phyloP scores from a whole-genome alignment of 2,329 filamentous ascomycete species.

The Curvularia sp. region DNA sequence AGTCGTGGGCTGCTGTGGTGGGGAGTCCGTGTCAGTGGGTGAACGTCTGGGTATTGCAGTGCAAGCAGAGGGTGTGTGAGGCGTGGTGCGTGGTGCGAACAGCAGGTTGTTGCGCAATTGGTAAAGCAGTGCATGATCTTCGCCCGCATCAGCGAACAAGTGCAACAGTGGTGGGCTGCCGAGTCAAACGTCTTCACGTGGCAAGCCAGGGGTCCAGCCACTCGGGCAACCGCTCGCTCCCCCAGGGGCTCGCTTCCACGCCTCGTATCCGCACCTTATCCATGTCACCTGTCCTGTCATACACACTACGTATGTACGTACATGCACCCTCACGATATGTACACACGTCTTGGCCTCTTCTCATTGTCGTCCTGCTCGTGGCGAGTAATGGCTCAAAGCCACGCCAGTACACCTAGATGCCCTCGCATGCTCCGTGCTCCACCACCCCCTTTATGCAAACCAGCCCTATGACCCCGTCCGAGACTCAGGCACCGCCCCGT shows the following conservation, averaged over 20 bases:
- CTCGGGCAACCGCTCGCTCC: conserved; percentile 12
- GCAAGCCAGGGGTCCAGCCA: conserved; percentile 8
- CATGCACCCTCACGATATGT: no score
- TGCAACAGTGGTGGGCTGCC: background rate
- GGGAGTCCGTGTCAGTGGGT: conserved; percentile 1
- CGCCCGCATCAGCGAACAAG: background rate
- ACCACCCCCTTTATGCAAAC: conserved; percentile 11
- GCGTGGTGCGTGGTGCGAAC: background rate
- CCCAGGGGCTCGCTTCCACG: conserved; percentile 23
- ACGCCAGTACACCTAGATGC: conserved; percentile 17
- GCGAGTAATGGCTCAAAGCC: conserved; percentile 6
- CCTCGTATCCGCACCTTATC: conserved; percentile 3
- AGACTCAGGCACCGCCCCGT: conserved; percentile 49
- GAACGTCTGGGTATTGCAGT: background rate
- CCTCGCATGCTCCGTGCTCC: conserved; percentile 27
- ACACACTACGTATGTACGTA: background rate
- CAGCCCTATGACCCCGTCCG: conserved; percentile 18
- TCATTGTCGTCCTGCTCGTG: background rate
- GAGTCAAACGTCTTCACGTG: conserved; percentile 28
- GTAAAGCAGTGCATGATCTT: background rate
- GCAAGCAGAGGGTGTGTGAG: background rate
- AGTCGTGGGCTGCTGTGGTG: conserved; percentile 4
- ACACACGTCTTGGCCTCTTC: background rate
- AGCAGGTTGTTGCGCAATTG: conserved; percentile 5
- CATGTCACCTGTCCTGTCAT: background rate